A percentile compares a stretch with the other conserved stretches of the same genome.
Conservation (phyloP, 129 eudicot species). For the Flaveria bidentis region DNA sequence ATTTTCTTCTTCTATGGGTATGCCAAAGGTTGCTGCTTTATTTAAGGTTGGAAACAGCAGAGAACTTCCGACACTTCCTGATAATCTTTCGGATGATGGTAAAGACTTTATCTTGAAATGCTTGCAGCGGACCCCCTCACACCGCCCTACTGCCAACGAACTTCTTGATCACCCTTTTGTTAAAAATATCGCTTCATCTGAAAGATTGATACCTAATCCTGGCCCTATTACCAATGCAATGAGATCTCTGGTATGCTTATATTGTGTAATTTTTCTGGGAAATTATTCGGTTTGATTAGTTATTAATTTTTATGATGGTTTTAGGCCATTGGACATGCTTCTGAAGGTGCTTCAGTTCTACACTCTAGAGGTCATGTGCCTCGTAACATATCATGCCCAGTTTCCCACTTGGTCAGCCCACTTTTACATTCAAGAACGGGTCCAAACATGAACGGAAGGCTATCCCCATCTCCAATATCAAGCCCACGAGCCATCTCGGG, state of each 20-base stretch:
- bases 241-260: slow-evolving; percentile 40
- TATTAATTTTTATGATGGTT: slow-evolving; percentile 21
- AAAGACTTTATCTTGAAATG: slow-evolving; percentile 72
- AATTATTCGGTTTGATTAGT: slow-evolving; percentile 3
- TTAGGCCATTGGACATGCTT: slow-evolving; percentile 45
- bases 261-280: neutral
- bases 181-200: slow-evolving; percentile 43
- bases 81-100: slow-evolving; percentile 73
- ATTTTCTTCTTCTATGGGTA: slow-evolving; percentile 14
- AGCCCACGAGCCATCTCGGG: slow-evolving; percentile 53
- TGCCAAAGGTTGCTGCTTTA: slow-evolving; percentile 70
- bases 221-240: slow-evolving; percentile 38
- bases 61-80: slow-evolving; percentile 75
- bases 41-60: slow-evolving; percentile 85
- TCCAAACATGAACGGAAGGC: slow-evolving; percentile 40
- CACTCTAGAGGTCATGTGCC: slow-evolving; percentile 39
- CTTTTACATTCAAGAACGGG: slow-evolving; percentile 44
- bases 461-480: slow-evolving; percentile 46
- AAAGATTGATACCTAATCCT: slow-evolving; percentile 38
- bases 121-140: slow-evolving; percentile 60
- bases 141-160: slow-evolving; percentile 67
- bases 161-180: slow-evolving; percentile 80
- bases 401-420: slow-evolving; percentile 58
- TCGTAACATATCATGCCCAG: slow-evolving; percentile 67
- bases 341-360: slow-evolving; percentile 40